Percentiles rank a stretch among this genome's conserved stretches.
Conservation (phyloP, 2,329 filamentous ascomycete genomes). For the Fusarium sp. region DNA sequence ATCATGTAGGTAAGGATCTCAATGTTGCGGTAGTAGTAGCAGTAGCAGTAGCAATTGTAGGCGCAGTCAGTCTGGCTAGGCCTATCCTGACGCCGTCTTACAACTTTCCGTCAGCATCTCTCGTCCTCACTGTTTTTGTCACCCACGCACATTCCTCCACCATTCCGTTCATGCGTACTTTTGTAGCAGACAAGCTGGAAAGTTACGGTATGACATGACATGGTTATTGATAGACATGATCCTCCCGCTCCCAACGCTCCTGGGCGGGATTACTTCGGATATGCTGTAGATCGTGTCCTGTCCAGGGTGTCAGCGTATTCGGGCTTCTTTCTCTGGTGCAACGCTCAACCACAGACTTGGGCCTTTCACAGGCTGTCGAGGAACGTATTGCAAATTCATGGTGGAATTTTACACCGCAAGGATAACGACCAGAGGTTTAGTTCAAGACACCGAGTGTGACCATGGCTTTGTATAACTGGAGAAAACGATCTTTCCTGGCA, state of each 20-base stretch:
- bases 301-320: conserved; percentile 6
- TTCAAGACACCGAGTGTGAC: background rate
- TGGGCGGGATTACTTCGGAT: conserved; percentile 15
- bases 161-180: background rate
- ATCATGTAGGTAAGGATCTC: conserved; percentile 2
- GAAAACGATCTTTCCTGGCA: background rate
- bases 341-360: conserved; percentile 22
- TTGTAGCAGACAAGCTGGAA: background rate
- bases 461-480: background rate
- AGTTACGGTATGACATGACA: background rate
- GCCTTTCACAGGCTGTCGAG: conserved; percentile 15
- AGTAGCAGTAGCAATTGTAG: conserved; percentile 22
- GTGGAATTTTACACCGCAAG: conserved; percentile 8
- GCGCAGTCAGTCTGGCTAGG: conserved; percentile 13
- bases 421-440: background rate
- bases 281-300: conserved; percentile 20
- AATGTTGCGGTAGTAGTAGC: conserved; percentile 23
- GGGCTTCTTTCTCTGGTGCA: conserved; percentile 13
- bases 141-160: background rate
- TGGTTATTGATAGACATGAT: conserved; percentile 20
- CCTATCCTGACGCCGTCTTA: conserved; percentile 16
- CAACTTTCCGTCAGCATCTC: conserved; percentile 5
- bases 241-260: conserved; percentile 1
- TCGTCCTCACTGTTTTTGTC: background rate
- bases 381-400: conserved; percentile 8